A percentile compares a stretch with the other conserved stretches of the same genome.
Evolutionary conservation across 2,329 filamentous ascomycete species (phyloP).

Genomic region (Epichloe baconii): DNA sequence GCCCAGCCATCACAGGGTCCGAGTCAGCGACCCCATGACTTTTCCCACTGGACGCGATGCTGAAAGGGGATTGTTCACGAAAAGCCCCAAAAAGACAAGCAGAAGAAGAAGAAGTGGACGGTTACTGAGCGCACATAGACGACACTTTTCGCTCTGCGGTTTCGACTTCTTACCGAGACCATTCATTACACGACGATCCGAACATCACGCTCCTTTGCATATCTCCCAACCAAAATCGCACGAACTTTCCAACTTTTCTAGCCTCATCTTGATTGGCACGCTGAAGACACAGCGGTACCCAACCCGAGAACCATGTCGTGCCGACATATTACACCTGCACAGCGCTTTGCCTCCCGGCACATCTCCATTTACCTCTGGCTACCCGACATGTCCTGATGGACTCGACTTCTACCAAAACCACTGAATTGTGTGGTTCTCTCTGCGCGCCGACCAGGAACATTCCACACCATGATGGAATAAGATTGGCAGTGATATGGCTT

Average conservation of each 20-base stretch:
- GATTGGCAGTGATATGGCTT: background rate
- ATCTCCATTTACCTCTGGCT: background rate
- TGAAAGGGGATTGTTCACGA: constrained; percentile 6
- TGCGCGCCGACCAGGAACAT: background rate
- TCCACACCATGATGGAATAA: background rate
- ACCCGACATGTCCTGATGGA: too few relatives aligned
- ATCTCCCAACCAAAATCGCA: background rate
- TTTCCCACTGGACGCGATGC: constrained; percentile 4
- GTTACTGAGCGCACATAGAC: constrained; percentile 29
- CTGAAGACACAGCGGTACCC: background rate
- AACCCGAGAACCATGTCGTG: background rate
- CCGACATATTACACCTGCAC: background rate
- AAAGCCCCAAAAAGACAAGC: constrained; percentile 16
- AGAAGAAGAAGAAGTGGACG: constrained; percentile 36
- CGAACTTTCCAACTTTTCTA: background rate
- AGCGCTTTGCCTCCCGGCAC: background rate
- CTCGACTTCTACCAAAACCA: background rate
- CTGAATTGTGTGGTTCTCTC: background rate
- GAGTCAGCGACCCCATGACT: constrained; percentile 10
- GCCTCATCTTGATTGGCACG: background rate
- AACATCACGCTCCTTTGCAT: background rate
- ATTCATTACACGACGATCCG: background rate
- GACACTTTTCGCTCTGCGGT: background rate
- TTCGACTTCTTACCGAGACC: background rate
- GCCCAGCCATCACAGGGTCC: constrained; percentile 15